Conservation (phyloP, 177 flowering plant genomes). For the Vitis hybrid region DNA sequence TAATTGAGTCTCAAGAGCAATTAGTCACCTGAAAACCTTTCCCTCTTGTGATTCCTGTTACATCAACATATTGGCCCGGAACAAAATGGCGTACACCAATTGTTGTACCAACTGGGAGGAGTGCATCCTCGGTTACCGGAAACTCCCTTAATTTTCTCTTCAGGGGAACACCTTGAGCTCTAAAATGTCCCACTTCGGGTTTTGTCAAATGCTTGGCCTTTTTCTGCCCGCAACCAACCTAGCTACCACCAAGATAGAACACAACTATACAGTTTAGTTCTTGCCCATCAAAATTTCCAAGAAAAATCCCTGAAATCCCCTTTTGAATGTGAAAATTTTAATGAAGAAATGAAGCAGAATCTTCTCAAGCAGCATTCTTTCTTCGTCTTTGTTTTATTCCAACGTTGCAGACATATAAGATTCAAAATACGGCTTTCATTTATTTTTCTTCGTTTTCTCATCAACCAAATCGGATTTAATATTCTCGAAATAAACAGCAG, state of each 20-base stretch:
- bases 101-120: slow-evolving; percentile 81
- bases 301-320: not conserved
- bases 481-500: not conserved
- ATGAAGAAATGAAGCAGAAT: not conserved
- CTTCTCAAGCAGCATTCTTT: not conserved
- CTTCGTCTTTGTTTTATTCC: no score
- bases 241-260: slow-evolving; percentile 37
- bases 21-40: slow-evolving; percentile 89
- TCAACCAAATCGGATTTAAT: not conserved
- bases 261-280: slow-evolving; percentile 2
- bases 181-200: slow-evolving; percentile 95
- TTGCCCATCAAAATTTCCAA: not conserved
- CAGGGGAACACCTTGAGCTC: slow-evolving; percentile 93
- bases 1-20: not conserved
- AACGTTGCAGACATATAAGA: no score
- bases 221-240: slow-evolving; percentile 96
- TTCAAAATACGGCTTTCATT: no score
- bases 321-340: not conserved
- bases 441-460: no score
- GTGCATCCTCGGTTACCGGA: slow-evolving; percentile 93
- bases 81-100: slow-evolving; percentile 90
- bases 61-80: slow-evolving; percentile 94
- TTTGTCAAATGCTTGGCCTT: slow-evolving; percentile 89
- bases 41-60: slow-evolving; percentile 82
- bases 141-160: slow-evolving; percentile 94